Evolutionary conservation across 306 rosid species (phyloP), one percentile per base, ranked within the genome.

Genomic region (Fragaria vesca): DNA sequence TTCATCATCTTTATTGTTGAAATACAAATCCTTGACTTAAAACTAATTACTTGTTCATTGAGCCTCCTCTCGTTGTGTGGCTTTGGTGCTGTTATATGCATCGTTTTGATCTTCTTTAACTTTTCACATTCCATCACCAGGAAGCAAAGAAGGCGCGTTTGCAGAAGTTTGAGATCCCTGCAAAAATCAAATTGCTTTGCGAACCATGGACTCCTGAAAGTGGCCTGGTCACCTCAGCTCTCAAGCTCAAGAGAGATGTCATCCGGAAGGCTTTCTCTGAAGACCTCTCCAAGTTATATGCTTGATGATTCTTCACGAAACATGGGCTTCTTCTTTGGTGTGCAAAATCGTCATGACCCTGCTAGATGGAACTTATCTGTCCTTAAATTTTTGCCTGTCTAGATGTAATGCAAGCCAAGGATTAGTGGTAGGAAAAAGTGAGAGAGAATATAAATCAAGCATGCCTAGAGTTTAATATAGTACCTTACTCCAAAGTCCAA

Each of bases 211-310:
- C 96, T 80, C 97, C 94, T 12, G 98, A 96, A 73, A 66, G 91
- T 50, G 99, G 98, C 68, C 85, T 96, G 57, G 98, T 93, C 65
- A 96, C 99, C 18, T 97, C 93, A 47, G 99, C 99, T 66, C 97
- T 96, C 81, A 93, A 96, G 91, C 78, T 93, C 82, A 96, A 96
- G 83, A 91, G 99, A 91, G 99, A 96, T 12, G 62, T 83, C 60
- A 87, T 90, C 70, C 85, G 86, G 80, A 96, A 87, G 89, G 76
- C 91, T 65, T 91, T 91, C 81, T 52, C 89, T 13, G 90, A 89
- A 73, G 93, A 93, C 51, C 96, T 93, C 76, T 42, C 86, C 17
- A 66, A 87, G 61, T 82, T 96, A 75, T 96, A 91, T 72, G 47
- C 86, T 72, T 82, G 72, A 85, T 82, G 71, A 85, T 66, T 48